Evolutionary conservation across 2,329 filamentous ascomycete genomes (phyloP), one percentile per base, ranked within the genome.

Genomic region (Zasmidium cellare): DNA sequence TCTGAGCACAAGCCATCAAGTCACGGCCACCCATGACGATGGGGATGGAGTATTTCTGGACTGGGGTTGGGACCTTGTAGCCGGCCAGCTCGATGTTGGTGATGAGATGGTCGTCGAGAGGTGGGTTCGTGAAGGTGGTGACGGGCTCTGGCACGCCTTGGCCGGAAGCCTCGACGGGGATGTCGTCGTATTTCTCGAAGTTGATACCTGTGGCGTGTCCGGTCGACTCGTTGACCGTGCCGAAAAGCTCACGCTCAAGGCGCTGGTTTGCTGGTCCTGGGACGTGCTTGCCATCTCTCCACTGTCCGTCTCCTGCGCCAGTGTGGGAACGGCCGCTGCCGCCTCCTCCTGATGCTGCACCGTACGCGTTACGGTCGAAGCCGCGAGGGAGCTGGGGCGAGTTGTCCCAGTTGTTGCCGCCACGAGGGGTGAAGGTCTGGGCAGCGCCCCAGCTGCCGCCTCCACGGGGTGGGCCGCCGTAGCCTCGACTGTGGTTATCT

Each of bases 131-230:
- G 84, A 99, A 99, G 61, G 87, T 84, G 66, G 87, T 87, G 67
- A 97, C 91, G 44, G 93, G 89, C 73, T 97, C 94, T 47, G 94
- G 94, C 53, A 97, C 92, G 72, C 96, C 87, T 54, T 91, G 88
- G 60, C 94, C 94, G 60, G 93, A 97, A 64, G 94, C 94, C 80
- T 97, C 94, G 65, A 99, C 94, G 55, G 94, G 94, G 67, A 99
- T 99, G 77, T 99, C 94, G 74, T 99, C 94, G 79, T 99, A 99
- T 84, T 99, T 99, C 82, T 96, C 89, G 75, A 99, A 99, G 85
- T 99, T 99, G 89, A 99, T 97, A 78, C 94, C 94, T 31, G 92
- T 97, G 72, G 96, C 90, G 77, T 96, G 90, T 84, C 97, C 97
- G 67, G 89, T 87, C 63, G 93, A 91, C 73, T 97, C 94, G 76